Evolutionary conservation across 2,329 filamentous ascomycete genomes (phyloP).

Genomic region (Onygena corvina): DNA sequence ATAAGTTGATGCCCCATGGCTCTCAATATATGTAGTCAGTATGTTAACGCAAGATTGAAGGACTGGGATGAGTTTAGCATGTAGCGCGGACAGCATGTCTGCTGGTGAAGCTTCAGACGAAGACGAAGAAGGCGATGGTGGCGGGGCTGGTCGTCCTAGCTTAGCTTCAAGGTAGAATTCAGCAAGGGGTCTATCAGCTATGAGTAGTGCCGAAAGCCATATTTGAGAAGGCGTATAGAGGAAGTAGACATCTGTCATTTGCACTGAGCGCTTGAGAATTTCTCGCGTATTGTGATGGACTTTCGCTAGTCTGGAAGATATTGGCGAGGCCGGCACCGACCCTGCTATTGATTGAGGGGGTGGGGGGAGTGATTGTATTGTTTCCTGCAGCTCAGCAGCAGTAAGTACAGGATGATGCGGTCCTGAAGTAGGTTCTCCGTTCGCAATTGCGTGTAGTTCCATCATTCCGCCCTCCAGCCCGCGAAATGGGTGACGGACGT

Average conservation of each 20-base stretch:
- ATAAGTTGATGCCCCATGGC: constrained; percentile 7
- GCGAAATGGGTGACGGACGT: constrained; percentile 81
- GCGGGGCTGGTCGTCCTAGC: constrained; percentile 21
- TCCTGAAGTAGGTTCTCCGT: constrained; percentile 41
- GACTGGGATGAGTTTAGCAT: constrained; percentile 28
- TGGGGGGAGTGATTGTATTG: constrained; percentile 24
- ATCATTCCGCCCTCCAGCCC: constrained; percentile 76
- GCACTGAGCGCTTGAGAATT: constrained; percentile 63
- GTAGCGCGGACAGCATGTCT: constrained; percentile 23
- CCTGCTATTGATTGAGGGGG: constrained; percentile 31
- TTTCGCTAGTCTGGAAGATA: constrained; percentile 40
- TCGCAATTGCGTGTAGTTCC: constrained; percentile 59
- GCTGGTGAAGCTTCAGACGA: neutral
- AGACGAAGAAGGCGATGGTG: constrained; percentile 9
- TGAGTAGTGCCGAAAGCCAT: constrained; percentile 66
- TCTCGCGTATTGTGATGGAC: constrained; percentile 64
- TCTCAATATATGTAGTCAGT: constrained; percentile 28
- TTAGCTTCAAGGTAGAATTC: constrained; percentile 37
- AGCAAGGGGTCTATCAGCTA: constrained; percentile 51
- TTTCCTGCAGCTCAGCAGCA: constrained; percentile 23
- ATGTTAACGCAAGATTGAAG: constrained; percentile 30
- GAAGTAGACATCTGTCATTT: constrained; percentile 93
- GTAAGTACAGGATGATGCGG: constrained; percentile 24
- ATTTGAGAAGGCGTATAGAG: constrained; percentile 91
- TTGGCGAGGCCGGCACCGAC: constrained; percentile 19